These are phyloP conservation scores for Naganishia liquefaciens DNA, from an alignment of 1,284 basidiomycete genomes.

Conservation along the genomic window DNA sequence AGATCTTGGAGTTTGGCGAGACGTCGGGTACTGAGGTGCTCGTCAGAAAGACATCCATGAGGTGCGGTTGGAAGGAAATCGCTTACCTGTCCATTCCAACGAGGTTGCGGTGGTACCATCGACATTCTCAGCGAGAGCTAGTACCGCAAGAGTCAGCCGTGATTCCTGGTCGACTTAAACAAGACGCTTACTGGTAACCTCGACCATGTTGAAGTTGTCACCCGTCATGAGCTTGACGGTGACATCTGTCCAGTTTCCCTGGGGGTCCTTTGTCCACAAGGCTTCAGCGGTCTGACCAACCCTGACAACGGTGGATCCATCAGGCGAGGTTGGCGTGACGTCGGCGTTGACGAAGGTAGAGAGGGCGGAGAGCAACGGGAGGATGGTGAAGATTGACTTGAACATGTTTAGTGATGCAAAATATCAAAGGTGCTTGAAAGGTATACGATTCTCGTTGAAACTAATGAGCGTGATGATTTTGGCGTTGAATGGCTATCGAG, in stretches of 20 bases:
- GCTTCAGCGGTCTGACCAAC: conserved; percentile 45
- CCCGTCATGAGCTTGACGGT: conserved; percentile 52
- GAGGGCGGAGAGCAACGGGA: conserved; percentile 20
- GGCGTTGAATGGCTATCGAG: background rate
- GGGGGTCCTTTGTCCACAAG: conserved; percentile 50
- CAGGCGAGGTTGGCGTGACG: conserved; percentile 53
- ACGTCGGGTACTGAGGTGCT: conserved; percentile 44
- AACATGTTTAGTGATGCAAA: background rate
- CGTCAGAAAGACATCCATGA: background rate
- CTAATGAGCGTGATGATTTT: no score
- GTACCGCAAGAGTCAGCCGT: conserved; percentile 5
- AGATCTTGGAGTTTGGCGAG: conserved; percentile 52
- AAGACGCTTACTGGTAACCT: conserved; percentile 37
- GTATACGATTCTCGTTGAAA: background rate
- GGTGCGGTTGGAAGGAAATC: background rate
- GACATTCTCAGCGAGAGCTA: conserved; percentile 32
- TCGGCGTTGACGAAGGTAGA: conserved; percentile 24
- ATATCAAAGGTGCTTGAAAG: background rate
- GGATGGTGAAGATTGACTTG: conserved; percentile 24
- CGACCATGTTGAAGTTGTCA: conserved; percentile 45
- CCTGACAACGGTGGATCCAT: conserved; percentile 44
- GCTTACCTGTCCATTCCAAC: conserved; percentile 14
- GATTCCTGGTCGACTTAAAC: background rate
- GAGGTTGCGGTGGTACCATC: conserved; percentile 6
- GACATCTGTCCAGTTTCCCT: conserved; percentile 52